Percentiles rank a stretch among this genome's conserved stretches.
Conservation (phyloP, 1,284 basidiomycete species). For the Boletellus deceptivus region DNA sequence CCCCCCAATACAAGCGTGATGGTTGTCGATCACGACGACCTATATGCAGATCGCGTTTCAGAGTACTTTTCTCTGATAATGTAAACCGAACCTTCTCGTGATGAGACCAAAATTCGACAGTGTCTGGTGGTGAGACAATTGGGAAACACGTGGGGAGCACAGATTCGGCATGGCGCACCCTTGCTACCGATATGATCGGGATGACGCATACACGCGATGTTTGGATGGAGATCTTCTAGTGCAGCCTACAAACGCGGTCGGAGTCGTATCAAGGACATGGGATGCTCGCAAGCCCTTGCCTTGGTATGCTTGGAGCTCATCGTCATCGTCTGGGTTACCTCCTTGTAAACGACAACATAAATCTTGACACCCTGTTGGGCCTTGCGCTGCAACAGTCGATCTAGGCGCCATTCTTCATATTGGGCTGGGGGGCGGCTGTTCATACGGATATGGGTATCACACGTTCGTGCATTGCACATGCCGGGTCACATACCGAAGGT, state of each 20-base stretch:
- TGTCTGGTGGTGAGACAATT: slow-evolving; percentile 41
- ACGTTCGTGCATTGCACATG: neutral
- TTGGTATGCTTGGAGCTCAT: slow-evolving; percentile 88
- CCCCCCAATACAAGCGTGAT: slow-evolving; percentile 78
- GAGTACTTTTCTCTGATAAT: neutral
- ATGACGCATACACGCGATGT: slow-evolving; percentile 85
- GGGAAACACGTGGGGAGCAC: neutral
- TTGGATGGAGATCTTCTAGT: slow-evolving; percentile 80
- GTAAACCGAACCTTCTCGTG: slow-evolving; percentile 61
- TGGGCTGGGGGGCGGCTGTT: slow-evolving; percentile 76
- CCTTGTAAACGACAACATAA: slow-evolving; percentile 88
- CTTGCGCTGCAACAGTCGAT: slow-evolving; percentile 80
- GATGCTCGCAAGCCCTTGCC: slow-evolving; percentile 34
- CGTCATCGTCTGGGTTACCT: slow-evolving; percentile 87
- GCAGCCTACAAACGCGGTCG: slow-evolving; percentile 48
- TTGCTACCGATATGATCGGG: slow-evolving; percentile 86
- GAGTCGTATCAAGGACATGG: neutral
- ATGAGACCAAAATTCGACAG: slow-evolving; percentile 80
- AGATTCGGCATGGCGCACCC: slow-evolving; percentile 38
- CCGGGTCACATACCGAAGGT: slow-evolving; percentile 50
- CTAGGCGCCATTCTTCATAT: slow-evolving; percentile 83
- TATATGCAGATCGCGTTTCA: slow-evolving; percentile 26
- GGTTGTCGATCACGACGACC: slow-evolving; percentile 85
- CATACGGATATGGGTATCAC: slow-evolving; percentile 6
- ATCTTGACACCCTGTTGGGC: slow-evolving; percentile 89